These are phyloP conservation scores for Gleditsia sinensis DNA, from an alignment of 306 rosid species.

Conservation along the genomic window DNA sequence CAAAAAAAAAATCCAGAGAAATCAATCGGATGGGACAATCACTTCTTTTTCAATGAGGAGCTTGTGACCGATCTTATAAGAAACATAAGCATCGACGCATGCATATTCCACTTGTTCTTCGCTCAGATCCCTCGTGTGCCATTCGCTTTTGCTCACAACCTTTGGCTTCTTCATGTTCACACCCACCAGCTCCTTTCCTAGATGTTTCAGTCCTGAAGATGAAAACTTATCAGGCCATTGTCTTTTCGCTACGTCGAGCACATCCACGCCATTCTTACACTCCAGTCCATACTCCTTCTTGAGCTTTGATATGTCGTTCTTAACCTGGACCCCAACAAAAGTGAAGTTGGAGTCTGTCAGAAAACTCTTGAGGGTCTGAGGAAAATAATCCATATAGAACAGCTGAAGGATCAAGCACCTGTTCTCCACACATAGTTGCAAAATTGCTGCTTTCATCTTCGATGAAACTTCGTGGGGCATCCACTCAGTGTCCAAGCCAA, in stretches of 20 bases:
- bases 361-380: background rate
- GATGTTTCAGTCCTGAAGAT: background rate
- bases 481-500: constrained; percentile 40
- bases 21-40: background rate
- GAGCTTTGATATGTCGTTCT: background rate
- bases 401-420: constrained; percentile 36
- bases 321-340: constrained; percentile 37
- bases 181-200: constrained; percentile 31
- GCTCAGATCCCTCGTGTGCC: constrained; percentile 7
- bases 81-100: constrained; percentile 40
- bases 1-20: background rate
- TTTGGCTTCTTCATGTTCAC: constrained; percentile 36
- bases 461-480: background rate
- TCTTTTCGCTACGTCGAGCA: background rate
- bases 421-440: constrained; percentile 32
- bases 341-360: background rate
- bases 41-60: constrained; percentile 20
- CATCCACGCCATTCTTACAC: background rate
- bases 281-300: constrained; percentile 14
- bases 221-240: background rate
- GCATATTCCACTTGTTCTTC: constrained; percentile 34
- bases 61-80: constrained; percentile 37
- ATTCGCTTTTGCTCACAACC: background rate
- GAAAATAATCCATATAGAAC: background rate
- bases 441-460: constrained; percentile 1